These are phyloP conservation scores for Babesia caballi DNA, from an alignment of 169 alveolate genomes.

Conservation along the genomic window DNA sequence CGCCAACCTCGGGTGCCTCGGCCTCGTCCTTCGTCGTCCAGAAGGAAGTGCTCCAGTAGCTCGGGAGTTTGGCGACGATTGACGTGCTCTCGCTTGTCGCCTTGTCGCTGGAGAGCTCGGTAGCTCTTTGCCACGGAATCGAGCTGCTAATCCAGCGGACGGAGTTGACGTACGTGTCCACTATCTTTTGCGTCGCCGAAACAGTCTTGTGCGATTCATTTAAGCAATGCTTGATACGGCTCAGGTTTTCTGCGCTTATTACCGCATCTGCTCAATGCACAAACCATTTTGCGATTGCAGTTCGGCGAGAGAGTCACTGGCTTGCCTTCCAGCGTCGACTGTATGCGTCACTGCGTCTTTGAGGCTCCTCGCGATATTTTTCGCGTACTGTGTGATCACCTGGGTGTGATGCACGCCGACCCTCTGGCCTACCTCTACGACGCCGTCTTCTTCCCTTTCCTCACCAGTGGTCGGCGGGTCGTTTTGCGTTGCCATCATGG, in stretches of 20 bases:
- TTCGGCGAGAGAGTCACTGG: conserved; percentile 40
- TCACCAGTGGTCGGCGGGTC: background rate
- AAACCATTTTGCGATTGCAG: conserved; percentile 63
- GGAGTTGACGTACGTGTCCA: conserved; percentile 45
- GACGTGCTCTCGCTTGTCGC: background rate
- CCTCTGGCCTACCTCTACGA: background rate
- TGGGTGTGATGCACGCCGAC: background rate
- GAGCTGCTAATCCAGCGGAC: conserved; percentile 48
- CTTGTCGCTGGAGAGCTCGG: background rate
- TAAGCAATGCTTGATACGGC: conserved; percentile 29
- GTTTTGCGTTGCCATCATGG: background rate
- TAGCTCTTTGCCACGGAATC: conserved; percentile 31
- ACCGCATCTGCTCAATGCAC: background rate
- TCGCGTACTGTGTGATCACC: conserved; percentile 18
- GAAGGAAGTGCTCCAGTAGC: background rate
- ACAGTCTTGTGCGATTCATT: conserved; percentile 52
- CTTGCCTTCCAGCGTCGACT: conserved; percentile 34
- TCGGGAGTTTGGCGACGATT: background rate
- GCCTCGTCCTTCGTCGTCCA: background rate
- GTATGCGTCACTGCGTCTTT: conserved; percentile 26
- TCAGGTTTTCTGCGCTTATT: conserved; percentile 26
- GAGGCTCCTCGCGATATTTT: conserved; percentile 18
- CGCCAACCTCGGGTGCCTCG: background rate
- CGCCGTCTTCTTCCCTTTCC: conserved; percentile 2
- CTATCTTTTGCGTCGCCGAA: conserved; percentile 38